Base-by-base conservation (phyloP, 768 basidiomycete species). In the Strobilomyces echinocephalus region DNA sequence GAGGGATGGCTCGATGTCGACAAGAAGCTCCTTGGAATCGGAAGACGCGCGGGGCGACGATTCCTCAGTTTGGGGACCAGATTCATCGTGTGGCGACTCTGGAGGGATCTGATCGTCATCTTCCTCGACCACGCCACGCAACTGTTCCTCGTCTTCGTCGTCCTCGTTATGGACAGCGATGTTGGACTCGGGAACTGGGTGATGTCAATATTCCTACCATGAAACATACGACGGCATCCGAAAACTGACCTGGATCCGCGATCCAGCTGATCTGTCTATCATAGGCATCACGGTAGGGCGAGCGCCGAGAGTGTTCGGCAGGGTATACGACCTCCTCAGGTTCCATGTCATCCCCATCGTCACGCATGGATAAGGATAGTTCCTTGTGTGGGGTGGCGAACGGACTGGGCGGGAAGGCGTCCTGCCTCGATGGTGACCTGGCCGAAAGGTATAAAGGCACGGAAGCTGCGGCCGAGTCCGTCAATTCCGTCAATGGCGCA, bases 181-280 rank as follows among this genome's bases (percentile, higher is more conserved):
- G 26, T 79, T 84, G 49, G 79, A 77, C 63, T 84, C 82, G 41
- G 79, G 79, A 21, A 83, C 83, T 83, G 56, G 30, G 28, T 26
- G 30, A 31, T 12, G 45, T 67, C 15, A 60, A 48, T 10, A 52
- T n/a, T 28, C 10, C 20, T 42, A 57, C 60, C 44, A 49, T 33
- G 34, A 40, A 46, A n/a, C 38, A 34, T 33, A 30, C 2, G 46
- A 42, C n/a, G 41, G 33, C 42, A 55, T 48, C 9, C 48, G 36
- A 56, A 31, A 28, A 63, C 81, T 60, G 61, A 88, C 88, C 83
- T 65, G 79, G 84, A 44, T 83, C 81, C 39, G 85, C 87, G 35
- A 88, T 74, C 88, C 88, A 91, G 62, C 88, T 91, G 42, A 83
- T 81, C 60, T 83, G 79, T 58, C 84, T 76, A 30, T 82, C 66